A percentile compares a stretch with the other conserved stretches of the same genome.
Conservation (phyloP, 805 yeast species). For the Kazachstania taianensis region DNA sequence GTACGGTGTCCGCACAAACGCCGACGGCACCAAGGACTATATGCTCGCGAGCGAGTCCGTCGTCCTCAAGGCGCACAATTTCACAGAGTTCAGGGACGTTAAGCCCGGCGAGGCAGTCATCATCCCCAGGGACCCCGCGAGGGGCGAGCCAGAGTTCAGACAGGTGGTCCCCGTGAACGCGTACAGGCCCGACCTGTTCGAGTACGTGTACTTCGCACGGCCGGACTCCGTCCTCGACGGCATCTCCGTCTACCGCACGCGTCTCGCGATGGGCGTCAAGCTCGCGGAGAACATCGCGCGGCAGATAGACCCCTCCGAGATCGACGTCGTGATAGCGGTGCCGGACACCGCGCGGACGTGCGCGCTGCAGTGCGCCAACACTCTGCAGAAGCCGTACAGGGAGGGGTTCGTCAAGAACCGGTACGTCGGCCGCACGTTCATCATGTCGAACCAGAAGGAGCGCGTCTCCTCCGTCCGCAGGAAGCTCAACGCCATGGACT, state of each 20-base stretch:
- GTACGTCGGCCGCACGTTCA: conserved; percentile 94
- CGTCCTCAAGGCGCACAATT: conserved; percentile 87
- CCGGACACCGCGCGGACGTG: conserved; percentile 98
- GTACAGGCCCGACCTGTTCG: conserved; percentile 93
- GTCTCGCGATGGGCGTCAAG: conserved; percentile 88
- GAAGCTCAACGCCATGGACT: conserved; percentile 91
- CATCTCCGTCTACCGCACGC: conserved; percentile 86
- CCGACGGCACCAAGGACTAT: conserved; percentile 68
- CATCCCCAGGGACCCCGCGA: conserved; percentile 63
- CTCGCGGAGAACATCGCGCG: conserved; percentile 63
- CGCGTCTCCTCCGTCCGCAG: conserved; percentile 89
- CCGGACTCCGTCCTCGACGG: conserved; percentile 96
- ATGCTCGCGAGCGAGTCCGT: conserved; percentile 95
- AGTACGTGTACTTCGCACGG: conserved; percentile 95
- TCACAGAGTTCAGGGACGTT: conserved; percentile 66
- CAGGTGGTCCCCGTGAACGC: conserved; percentile 73
- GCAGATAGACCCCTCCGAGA: conserved; percentile 40
- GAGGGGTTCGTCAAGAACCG: conserved; percentile 97
- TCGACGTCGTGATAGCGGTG: conserved; percentile 95
- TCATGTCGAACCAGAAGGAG: conserved; percentile 96
- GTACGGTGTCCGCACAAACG: conserved; percentile 67
- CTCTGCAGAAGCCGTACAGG: conserved; percentile 72
- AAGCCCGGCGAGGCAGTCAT: conserved; percentile 95
- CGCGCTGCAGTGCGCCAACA: conserved; percentile 83
- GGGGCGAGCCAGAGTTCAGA: conserved; percentile 55